Evolutionary conservation across 2,329 filamentous ascomycete genomes (phyloP), one percentile per base, ranked within the genome.

Genomic region (Neoarthrinium moseri): DNA sequence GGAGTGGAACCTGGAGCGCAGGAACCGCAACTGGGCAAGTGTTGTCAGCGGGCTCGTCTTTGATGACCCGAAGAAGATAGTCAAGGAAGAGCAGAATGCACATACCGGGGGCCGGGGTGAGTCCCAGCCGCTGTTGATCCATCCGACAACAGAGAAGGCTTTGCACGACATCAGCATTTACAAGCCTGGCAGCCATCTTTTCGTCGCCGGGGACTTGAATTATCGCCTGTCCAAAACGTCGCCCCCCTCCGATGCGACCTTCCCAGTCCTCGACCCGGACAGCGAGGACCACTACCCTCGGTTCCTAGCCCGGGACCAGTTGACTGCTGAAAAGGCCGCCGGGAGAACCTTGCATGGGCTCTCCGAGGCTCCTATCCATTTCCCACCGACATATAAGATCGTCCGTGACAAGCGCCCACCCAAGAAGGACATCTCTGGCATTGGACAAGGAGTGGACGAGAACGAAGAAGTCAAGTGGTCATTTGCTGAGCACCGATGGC

Each of bases 331-430:
- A 66, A 81, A 81, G 43, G 66, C 66, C 4, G 83, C 83, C 1
- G 82, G 84, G 1, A 78, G 83, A 13, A 89, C 88, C 2, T 71
- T 95, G 20, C 91, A 97, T 52, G 85, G 89, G 4, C 72, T 99
- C 26, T 70, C 72, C 8, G 94, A 99, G 68, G 80, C 84, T 1
- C 71, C 78, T 1, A 82, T 97, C 48, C 67, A 66, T 4, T 99
- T 97, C 59, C 87, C 91, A 1, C 94, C 94, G 1, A 96, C 94
- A 0, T 99, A 99, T 74, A 99, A 99, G 67, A 95, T 94, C 64
- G 75, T 77, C 26, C 65, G 77, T 1, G 56, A 75, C 2, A 61
- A 56, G 15, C 50, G 54, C 10, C 61, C 62, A 17, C 45, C 40
- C 7, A 42, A 49, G 22, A 18, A 29, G 15, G n/a, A 13, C n/a